Base-by-base conservation (phyloP, 2,329 filamentous ascomycete genomes). In the Exophiala sideris region DNA sequence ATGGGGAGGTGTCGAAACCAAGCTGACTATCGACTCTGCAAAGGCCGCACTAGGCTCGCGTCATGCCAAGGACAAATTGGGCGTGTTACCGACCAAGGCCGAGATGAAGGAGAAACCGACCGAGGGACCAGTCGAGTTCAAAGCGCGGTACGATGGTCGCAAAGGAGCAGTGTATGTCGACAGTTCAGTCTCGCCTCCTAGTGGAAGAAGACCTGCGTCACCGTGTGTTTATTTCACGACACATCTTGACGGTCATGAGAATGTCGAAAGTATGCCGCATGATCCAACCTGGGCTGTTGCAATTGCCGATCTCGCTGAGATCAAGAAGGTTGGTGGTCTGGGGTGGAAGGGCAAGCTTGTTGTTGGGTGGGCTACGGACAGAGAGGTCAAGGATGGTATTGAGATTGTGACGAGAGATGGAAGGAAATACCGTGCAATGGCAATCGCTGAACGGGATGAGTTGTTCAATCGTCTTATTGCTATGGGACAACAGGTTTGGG, bases 271-370 rank as follows among this genome's bases (percentile, higher is more conserved):
- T 20, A 68, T 70, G 39, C 76, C 81, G 38, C 62, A 79, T 20
- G 73, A 79, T 53, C 83, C 87, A 0, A 69, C 81, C 0, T 95
- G 88, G 81, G 85, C 80, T 5, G 76, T 94, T 0, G 78, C 87
- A 0, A 79, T 94, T 3, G 78, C 78, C 0, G 86, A 92, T 12
- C 86, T 95, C 42, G 73, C 69, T 47, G 88, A 91, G 68, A 66
- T 95, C 49, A 87, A 84, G 68, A 95, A 95, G 71, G 75, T 91
- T 1, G 89, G 89, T 3, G 89, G 89, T 0, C 76, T 91, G 34
- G 88, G 89, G 0, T 95, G 89, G 89, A 95, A 94, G 71, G 84
- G 84, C 1, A 92, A 90, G 73, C 72, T 94, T 46, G 79, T 94
- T 1, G 87, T 94, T 1, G 88, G 89, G 0, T 90, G 89, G 88